Conservation (phyloP, 495 filamentous ascomycete genomes). For the Durotheca rogersii region DNA sequence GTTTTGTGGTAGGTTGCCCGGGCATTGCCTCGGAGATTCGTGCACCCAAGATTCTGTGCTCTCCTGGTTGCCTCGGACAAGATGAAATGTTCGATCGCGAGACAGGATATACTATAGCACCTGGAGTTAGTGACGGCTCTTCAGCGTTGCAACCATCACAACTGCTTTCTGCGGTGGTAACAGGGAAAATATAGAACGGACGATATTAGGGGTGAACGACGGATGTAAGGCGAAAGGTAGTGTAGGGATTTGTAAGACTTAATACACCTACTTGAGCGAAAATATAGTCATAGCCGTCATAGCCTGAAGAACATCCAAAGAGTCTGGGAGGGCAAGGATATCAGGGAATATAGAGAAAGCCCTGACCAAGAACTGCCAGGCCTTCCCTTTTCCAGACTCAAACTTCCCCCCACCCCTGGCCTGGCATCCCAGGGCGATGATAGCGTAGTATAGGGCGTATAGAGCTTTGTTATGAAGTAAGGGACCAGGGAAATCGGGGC, state of each 20-base stretch:
- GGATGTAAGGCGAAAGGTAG: too few species aligned
- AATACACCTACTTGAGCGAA: conserved; percentile 9
- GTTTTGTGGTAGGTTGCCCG: conserved; percentile 21
- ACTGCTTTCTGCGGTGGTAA: too few species aligned
- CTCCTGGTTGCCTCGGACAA: conserved; percentile 34
- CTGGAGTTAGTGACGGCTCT: conserved; percentile 17
- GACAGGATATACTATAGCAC: conserved; percentile 35
- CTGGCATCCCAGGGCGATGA: conserved; percentile 43
- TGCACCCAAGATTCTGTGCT: conserved; percentile 32
- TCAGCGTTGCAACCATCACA: conserved; percentile 24
- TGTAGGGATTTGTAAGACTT: too few species aligned
- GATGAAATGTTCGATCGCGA: conserved; percentile 38
- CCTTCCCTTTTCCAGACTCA: conserved; percentile 37
- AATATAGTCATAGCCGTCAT: conserved; percentile 33
- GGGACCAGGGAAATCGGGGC: conserved; percentile 29
- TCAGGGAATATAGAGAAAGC: conserved; percentile 10
- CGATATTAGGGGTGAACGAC: too few species aligned
- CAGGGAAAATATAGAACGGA: too few species aligned
- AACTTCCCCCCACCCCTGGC: conserved; percentile 37
- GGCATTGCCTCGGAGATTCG: conserved; percentile 13
- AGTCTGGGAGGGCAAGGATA: conserved; percentile 8
- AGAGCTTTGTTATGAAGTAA: conserved; percentile 13
- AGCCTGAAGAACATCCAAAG: conserved; percentile 27
- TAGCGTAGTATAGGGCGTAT: conserved; percentile 38
- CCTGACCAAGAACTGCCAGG: conserved; percentile 38